Conservation (phyloP, 2,329 filamentous ascomycete species). For the Didymellaceae sp. region DNA sequence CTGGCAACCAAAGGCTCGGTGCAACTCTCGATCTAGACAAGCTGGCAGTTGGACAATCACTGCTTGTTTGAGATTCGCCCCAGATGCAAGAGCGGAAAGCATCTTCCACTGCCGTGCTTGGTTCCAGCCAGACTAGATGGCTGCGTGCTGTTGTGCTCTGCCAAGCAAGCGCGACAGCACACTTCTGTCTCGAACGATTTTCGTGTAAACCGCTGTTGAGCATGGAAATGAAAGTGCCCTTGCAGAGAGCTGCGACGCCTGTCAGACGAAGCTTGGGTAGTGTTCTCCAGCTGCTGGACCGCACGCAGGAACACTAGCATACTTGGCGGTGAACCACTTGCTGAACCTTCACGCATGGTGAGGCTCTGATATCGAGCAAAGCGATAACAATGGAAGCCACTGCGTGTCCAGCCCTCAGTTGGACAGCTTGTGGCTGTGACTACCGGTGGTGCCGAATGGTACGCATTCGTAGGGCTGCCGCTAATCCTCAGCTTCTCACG, state of each 20-base stretch:
- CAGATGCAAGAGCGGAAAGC: constrained; percentile 18
- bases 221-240: constrained; percentile 18
- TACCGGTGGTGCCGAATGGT: constrained; percentile 13
- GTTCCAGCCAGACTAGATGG: constrained; percentile 5
- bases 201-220: constrained; percentile 10
- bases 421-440: constrained; percentile 2
- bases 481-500: constrained; percentile 13
- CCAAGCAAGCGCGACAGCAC: not conserved
- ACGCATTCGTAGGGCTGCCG: constrained; percentile 10
- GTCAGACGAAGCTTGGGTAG: constrained; percentile 8
- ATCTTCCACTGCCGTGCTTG: constrained; percentile 2
- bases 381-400: not conserved
- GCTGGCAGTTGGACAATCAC: constrained; percentile 21
- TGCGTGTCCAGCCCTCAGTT: not conserved
- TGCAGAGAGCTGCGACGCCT: constrained; percentile 15
- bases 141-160: constrained; percentile 2
- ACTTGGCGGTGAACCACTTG: not conserved
- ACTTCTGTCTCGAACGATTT: constrained; percentile 7
- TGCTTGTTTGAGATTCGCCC: constrained; percentile 23
- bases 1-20: constrained; percentile 3
- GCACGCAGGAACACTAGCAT: constrained; percentile 2
- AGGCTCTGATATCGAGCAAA: not conserved
- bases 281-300: constrained; percentile 3
- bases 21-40: constrained; percentile 11
- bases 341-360: not conserved